Evolutionary conservation across 257 asterid genomes (phyloP).

Genomic region (Salvia hispanica): DNA sequence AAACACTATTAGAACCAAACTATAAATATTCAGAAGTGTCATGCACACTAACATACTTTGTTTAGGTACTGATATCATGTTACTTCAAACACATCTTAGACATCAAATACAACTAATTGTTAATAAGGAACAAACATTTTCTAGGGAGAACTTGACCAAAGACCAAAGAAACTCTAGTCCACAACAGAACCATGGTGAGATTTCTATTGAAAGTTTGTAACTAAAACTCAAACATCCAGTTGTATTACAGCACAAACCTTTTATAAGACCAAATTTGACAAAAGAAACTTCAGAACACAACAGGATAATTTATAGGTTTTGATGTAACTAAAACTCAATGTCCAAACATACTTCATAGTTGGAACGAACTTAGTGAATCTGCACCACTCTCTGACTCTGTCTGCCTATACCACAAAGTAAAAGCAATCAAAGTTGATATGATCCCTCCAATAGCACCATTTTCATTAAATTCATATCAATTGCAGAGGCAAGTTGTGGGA

Average conservation of each 20-base stretch:
- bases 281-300: background rate
- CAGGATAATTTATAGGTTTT: background rate
- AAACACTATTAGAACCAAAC: background rate
- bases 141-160: background rate
- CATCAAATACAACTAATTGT: background rate
- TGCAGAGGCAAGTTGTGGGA: background rate
- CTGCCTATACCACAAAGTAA: background rate
- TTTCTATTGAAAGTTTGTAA: background rate
- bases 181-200: background rate
- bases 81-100: background rate
- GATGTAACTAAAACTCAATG: too few relatives aligned
- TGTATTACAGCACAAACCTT: background rate
- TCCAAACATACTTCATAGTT: background rate
- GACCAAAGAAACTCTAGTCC: background rate
- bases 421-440: background rate
- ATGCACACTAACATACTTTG: background rate
- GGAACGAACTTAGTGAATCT: background rate
- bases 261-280: background rate
- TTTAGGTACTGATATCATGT: background rate
- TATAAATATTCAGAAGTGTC: background rate
- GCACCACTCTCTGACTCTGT: background rate
- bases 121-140: background rate
- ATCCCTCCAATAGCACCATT: background rate
- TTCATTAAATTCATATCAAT: background rate
- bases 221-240: background rate